Evolutionary conservation across 495 filamentous ascomycete genomes (phyloP), one percentile per base, ranked within the genome.

Genomic region (Tetracladium marchalianum): DNA sequence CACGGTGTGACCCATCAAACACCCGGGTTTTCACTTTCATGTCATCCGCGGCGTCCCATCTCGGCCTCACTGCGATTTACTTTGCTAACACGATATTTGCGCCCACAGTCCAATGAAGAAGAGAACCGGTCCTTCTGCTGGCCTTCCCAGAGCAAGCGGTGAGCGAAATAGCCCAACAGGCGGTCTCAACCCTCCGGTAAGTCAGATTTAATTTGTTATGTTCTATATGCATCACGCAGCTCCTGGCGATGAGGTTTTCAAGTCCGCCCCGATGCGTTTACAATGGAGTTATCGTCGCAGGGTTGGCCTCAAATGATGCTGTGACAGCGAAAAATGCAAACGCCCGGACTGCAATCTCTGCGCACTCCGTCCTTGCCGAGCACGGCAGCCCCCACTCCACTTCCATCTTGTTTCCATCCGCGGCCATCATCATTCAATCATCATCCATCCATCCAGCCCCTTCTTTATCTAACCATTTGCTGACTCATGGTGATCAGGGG

Each of bases 61-160:
- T 50, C 42, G 9, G 35, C 44, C 41, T 40, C 4, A 39, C 16
- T 31, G 39, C 52, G 38, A 31, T 48, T 39, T 36, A 15, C 38
- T 47, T 19, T 54, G 50, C 45, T 56, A 55, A 56, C 43, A 47
- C 46, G 52, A 43, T 37, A 35, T 45, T 50, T 31, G 48, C 17
- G 34, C 15, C 31, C 35, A 44, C 46, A 77, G 73, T 38, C 73
- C 74, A 35, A 67, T 75, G 62, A 77, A 77, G 62, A 75, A 70
- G 62, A 75, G 72, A 61, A 66, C 66, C 36, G 66, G 69, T 11
- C 64, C 66, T 46, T 66, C 62, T 47, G 63, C 68, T 42, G 73
- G 74, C 38, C 67, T 75, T 52, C 68, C 73, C 50, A 69, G 71
- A 52, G 57, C 64, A 35, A 68, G 62, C 54, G 72, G 69, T 48